Evolutionary conservation across 129 eudicot genomes (phyloP).

Genomic region (Sambucus nigra): DNA sequence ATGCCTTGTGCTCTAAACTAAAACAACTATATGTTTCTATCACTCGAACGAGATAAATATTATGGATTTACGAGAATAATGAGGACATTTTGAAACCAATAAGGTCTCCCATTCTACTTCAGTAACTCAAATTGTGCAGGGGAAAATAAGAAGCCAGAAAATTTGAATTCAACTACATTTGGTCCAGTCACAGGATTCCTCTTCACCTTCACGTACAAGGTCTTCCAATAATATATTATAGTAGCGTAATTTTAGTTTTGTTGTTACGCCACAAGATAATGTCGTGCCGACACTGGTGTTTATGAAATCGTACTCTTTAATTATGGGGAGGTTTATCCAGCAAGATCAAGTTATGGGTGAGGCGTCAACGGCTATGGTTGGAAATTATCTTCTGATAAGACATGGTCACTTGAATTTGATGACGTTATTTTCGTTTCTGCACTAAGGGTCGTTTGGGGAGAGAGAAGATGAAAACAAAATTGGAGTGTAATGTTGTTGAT

Average conservation of each 20-base stretch:
- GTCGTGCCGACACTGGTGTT: conserved; percentile 36
- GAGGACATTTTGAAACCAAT: conserved; percentile 63
- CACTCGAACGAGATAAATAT: conserved; percentile 72
- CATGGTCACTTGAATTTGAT: conserved; percentile 86
- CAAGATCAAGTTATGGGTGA: conserved; percentile 55
- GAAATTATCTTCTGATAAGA: conserved; percentile 70
- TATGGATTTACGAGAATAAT: conserved; percentile 69
- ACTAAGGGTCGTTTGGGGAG: conserved; percentile 35
- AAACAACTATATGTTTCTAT: conserved; percentile 78
- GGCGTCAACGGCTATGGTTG: conserved; percentile 86
- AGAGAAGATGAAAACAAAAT: conserved; percentile 49
- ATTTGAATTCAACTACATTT: no score
- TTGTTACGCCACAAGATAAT: conserved; percentile 56
- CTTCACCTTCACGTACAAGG: no score
- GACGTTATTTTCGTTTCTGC: conserved; percentile 59
- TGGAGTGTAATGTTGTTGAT: not conserved
- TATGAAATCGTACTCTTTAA: conserved; percentile 29
- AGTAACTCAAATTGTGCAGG: no score
- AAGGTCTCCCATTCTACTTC: no score
- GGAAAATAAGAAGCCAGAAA: no score
- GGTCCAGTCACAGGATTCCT: no score
- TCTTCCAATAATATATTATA: no score
- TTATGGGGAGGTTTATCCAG: conserved; percentile 35
- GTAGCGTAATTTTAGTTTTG: no score
- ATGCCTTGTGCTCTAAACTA: conserved; percentile 63